Base-by-base conservation (phyloP, 345 rosid species). In the Populus pruinosa region DNA sequence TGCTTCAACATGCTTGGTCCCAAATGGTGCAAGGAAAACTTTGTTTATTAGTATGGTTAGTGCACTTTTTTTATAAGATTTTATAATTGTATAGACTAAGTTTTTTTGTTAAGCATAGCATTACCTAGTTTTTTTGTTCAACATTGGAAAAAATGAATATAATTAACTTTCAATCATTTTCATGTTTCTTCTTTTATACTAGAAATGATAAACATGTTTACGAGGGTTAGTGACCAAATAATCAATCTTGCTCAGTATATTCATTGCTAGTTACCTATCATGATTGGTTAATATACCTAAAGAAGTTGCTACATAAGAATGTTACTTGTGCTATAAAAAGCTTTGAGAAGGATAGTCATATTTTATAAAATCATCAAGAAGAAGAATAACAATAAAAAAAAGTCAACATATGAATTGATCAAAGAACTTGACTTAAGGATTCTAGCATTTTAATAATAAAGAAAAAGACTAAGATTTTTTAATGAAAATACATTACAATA, bases 1-100 rank as follows among this genome's bases (percentile, higher is more conserved):
- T 93, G 99, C 84, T 92, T 96, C 17, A 98, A 98, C 56, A 89
- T 96, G 93, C 92, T 96, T 68, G 98, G 99, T 70, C 98, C 99
- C 0, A 5, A 96, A 96, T 83, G 99, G 96, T 68, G 98, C 99
- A 27, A 97, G 99, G 49, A 96, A 96, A 78, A 92, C 99, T 47
- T 93, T 97, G 49, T 92, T 96, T 79, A 96, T 96, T 72, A 91
- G 86, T 72, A 93, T 96, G 98, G 99, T 93, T 49, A 82, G 87
- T 88, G 59, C 68, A 63, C 59, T 27, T 63, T 67, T 53, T 21
- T 8, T 53, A 1, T 50, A 2, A 5, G 18, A 50, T 50, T 50
- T 21, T 21, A 64, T 16, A 33, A 33, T 33, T 44, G 10, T 16
- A 21, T 36, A 56, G 39, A 31, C 70, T 67, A 1, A 23, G 13